These are phyloP conservation scores for Coccomyxa sp. DNA, from an alignment of 139 green algal genomes.

Conservation along the genomic window DNA sequence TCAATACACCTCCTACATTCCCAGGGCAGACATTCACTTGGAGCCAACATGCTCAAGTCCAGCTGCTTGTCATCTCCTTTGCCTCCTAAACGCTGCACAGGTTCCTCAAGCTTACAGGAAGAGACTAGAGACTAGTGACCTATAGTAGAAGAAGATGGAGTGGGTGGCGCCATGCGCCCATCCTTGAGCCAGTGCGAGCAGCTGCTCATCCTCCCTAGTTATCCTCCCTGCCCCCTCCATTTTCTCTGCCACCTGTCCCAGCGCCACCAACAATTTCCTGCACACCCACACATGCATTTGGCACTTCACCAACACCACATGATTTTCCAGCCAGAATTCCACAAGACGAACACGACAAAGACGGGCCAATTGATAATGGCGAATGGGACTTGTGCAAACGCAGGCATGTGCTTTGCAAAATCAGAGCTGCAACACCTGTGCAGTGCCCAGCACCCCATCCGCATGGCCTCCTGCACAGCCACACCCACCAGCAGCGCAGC, in stretches of 20 bases:
- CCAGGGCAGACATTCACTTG: neutral
- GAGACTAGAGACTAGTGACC: neutral
- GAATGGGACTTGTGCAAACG: too few species aligned
- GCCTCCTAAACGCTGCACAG: neutral
- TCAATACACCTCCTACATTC: neutral
- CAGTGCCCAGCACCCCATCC: slow-evolving; percentile 24
- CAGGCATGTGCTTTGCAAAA: neutral
- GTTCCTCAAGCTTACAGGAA: neutral
- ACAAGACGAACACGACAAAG: neutral
- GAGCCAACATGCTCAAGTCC: neutral
- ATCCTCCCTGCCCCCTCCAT: slow-evolving; percentile 14
- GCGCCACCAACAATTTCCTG: slow-evolving; percentile 10
- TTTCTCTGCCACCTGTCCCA: slow-evolving; percentile 20
- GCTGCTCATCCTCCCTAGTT: slow-evolving; percentile 19
- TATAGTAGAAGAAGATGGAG: slow-evolving; percentile 24
- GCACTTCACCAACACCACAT: neutral
- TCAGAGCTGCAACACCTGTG: slow-evolving; percentile 20
- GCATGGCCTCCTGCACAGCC: slow-evolving; percentile 32
- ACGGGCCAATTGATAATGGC: neutral
- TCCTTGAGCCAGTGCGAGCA: slow-evolving; percentile 38
- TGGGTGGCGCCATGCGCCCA: slow-evolving; percentile 33
- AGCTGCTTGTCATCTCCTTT: too few species aligned
- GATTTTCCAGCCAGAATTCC: neutral
- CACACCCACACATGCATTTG: neutral
- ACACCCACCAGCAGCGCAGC: slow-evolving; percentile 31